Evolutionary conservation across 192 early-diverging fungal genomes (phyloP), one percentile per base, ranked within the genome.

Genomic region (Allomyces javanicus): DNA sequence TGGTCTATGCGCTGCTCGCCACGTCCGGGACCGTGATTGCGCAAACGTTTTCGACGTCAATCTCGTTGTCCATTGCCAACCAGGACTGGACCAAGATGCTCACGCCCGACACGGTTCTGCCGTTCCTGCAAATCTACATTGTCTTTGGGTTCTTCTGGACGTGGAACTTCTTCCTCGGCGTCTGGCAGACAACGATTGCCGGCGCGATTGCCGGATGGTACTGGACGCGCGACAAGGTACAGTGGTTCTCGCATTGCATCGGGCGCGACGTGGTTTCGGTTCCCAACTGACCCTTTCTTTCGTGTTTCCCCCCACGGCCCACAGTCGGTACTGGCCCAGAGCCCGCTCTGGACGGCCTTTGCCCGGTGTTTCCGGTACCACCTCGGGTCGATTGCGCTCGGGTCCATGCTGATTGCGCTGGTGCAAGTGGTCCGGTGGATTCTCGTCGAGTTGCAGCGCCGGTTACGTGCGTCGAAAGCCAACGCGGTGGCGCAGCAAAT

Each of bases 111-210:
- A 23, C 25, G 25, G 65, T 63, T 4, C 55, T 72, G 27, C 67
- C 72, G 63, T 77, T 76, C 64, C 62, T 77, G 27, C 64, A 75
- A 19, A 62, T 73, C 26, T 81, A 79, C 67, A 80, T 81, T 66
- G 43, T 75, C 24, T 78, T 82, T 74, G 81, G 81, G 19, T 81
- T 81, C 72, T 70, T 83, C 40, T 83, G 81, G 81, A 65, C 44
- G 17, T 72, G 73, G 67, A 70, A 68, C 65, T 83, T 75, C 63
- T 40, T 83, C 25, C 63, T 73, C 61, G 81, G 74, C 12, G 65
- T 81, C 67, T 74, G 71, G 33, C 76, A 78, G 64, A 62, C 67
- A 1, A 75, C 76, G 5, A 66, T 83, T 25, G 75, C 78, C 55
- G 81, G 81, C 14, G 73, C 78, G 3, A 70, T 83, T 69, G 81